Base-by-base conservation (phyloP, 1,284 basidiomycete genomes). In the Ceratobasidium sp. region DNA sequence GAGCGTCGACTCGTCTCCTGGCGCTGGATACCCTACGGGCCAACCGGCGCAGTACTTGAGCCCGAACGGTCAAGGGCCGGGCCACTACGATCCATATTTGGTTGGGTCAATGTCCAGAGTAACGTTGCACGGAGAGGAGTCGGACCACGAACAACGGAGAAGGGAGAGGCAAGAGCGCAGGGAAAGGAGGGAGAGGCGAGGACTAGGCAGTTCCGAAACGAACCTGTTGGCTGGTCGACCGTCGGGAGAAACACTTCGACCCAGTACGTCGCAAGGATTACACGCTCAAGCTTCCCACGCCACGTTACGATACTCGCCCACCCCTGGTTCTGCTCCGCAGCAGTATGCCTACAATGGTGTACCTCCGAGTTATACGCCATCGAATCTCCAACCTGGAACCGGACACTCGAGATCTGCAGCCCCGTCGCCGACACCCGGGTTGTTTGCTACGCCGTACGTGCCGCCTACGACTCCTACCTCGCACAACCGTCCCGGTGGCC, bases 51-150 rank as follows among this genome's bases (percentile, higher is more conserved):
- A 63, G 35, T 26, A 63, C 11, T 11, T 51, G 20, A 63, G 8
- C 23, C 6, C 20, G n/a, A 63, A 35, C 33, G 39, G 23, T 23
- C 35, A 47, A 8, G n/a, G 3, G 35, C n/a, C n/a, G 35, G 39
- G 8, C 37, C n/a, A 58, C 11, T 73, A 73, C n/a, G 54, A 47
- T 61, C 56, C 68, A 1, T 73, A 61, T 33, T 15, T 53, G 1
- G 64, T 26, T 1, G 33, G 31, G 6, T 63, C 60, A 13, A 63
- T 23, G 39, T 66, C 64, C 13, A 33, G 64, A 20, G 45, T 51
- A 2, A 66, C 64, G 28, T 13, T 66, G 28, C 49, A 33, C 10
- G 28, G 56, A n/a, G 47, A 51, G 4, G 60, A 63, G 37, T 45
- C 60, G 37, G 39, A 63, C 45, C 10, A 20, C 4, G 60, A 45